phyloP scores from a whole-genome alignment of 1,284 basidiomycete species.

The Pisolithus thermaeus region DNA sequence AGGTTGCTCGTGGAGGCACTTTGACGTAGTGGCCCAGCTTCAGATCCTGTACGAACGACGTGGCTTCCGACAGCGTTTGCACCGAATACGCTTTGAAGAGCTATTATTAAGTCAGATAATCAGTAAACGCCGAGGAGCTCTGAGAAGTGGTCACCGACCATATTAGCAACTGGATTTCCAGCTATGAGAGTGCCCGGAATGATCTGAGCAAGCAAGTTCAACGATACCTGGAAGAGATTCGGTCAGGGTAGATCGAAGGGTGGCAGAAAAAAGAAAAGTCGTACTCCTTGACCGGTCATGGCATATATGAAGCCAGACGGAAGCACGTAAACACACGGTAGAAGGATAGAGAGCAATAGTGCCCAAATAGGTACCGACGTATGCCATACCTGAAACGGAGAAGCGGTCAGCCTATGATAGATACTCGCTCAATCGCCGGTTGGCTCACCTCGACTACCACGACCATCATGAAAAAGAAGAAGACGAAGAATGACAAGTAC shows the following conservation, averaged over 20 bases:
- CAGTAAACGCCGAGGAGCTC: constrained; percentile 1
- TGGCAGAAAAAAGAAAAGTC: constrained; percentile 16
- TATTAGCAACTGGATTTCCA: constrained; percentile 86
- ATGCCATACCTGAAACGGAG: constrained; percentile 58
- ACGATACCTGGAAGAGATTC: constrained; percentile 46
- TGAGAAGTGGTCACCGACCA: constrained; percentile 44
- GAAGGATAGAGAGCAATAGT: constrained; percentile 64
- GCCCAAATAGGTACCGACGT: constrained; percentile 87
- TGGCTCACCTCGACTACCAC: constrained; percentile 69
- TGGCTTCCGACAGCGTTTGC: constrained; percentile 72
- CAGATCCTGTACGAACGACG: constrained; percentile 84
- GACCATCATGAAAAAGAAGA: constrained; percentile 72
- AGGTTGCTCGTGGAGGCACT: constrained; percentile 86
- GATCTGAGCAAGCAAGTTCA: constrained; percentile 88
- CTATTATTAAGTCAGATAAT: constrained; percentile 30
- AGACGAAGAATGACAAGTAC: constrained; percentile 65
- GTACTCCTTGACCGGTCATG: constrained; percentile 81
- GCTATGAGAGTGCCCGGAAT: constrained; percentile 86
- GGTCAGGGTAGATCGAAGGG: constrained; percentile 7
- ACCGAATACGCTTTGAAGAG: constrained; percentile 89
- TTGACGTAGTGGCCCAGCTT: constrained; percentile 99
- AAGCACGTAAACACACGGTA: constrained; percentile 82
- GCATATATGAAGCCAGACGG: constrained; percentile 92
- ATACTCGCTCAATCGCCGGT: constrained; percentile 1
- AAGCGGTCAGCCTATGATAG: constrained; percentile 6